Percentiles rank a stretch among this genome's conserved stretches.
Evolutionary conservation across 306 rosid genomes (phyloP).

Genomic region (Rosa chinensis): DNA sequence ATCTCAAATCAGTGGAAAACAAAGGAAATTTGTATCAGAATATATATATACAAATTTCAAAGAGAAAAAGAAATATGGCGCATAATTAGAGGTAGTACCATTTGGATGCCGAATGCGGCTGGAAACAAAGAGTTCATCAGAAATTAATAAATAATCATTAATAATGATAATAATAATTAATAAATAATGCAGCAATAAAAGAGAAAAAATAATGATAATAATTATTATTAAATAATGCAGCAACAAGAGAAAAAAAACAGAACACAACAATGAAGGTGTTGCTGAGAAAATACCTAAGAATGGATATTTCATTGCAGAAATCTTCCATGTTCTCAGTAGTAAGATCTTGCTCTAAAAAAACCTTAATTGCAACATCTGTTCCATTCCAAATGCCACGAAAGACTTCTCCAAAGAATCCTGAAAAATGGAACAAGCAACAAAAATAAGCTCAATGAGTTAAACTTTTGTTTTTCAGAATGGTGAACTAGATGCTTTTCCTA

Average conservation of each 20-base stretch:
- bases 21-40: conserved; percentile 16
- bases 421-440: conserved; percentile 22
- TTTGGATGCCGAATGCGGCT: conserved; percentile 99
- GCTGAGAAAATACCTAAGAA: conserved; percentile 65
- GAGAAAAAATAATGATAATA: background rate
- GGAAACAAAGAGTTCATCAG: conserved; percentile 45
- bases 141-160: conserved; percentile 25
- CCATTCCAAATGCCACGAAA: conserved; percentile 97
- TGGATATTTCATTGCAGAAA: conserved; percentile 93
- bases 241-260: background rate
- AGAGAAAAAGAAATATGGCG: conserved; percentile 16
- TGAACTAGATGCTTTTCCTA: background rate
- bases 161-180: conserved; percentile 1
- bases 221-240: background rate
- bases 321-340: conserved; percentile 98
- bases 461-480: background rate
- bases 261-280: background rate
- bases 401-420: conserved; percentile 98
- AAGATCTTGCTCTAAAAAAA: conserved; percentile 93
- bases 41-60: conserved; percentile 5
- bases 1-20: conserved; percentile 22
- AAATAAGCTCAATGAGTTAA: background rate
- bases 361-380: conserved; percentile 95
- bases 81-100: conserved; percentile 54
- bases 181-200: too few relatives aligned